phyloP scores from a whole-genome alignment of 208 protist genomes.

The Leishmania major region DNA sequence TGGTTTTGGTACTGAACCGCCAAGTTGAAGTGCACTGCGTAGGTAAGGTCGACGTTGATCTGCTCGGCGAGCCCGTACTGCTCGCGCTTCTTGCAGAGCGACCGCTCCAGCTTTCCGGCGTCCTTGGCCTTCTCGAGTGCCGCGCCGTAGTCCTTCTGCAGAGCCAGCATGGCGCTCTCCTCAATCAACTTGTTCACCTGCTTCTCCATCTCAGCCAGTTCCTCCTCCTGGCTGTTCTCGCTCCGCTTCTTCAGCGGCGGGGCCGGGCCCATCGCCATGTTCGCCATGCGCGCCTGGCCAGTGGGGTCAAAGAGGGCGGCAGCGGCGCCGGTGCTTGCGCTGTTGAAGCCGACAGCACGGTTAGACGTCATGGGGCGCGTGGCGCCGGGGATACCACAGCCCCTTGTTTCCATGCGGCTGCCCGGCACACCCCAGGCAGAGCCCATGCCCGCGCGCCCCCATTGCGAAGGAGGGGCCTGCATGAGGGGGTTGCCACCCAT shows the following conservation, averaged over 20 bases:
- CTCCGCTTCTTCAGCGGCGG: conserved; percentile 91
- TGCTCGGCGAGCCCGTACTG: conserved; percentile 87
- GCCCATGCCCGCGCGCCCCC: conserved; percentile 61
- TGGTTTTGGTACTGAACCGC: conserved; percentile 96
- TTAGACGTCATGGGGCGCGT: conserved; percentile 94
- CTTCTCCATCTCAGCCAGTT: conserved; percentile 92
- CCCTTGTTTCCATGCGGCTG: conserved; percentile 71
- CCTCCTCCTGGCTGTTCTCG: conserved; percentile 93
- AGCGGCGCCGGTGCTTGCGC: conserved; percentile 27
- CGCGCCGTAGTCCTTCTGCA: conserved; percentile 84
- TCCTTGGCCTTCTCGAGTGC: conserved; percentile 97
- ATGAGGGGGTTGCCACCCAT: conserved; percentile 72
- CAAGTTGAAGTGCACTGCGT: conserved; percentile 96
- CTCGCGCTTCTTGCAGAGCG: conserved; percentile 92
- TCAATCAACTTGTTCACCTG: conserved; percentile 95
- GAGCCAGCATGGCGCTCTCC: conserved; percentile 90
- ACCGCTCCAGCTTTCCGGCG: conserved; percentile 92
- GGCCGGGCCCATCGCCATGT: conserved; percentile 80
- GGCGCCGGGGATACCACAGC: conserved; percentile 48
- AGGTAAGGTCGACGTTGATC: conserved; percentile 97
- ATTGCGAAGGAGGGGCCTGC: conserved; percentile 83
- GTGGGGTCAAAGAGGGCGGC: conserved; percentile 84
- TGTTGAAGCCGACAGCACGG: conserved; percentile 89
- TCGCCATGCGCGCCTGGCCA: conserved; percentile 60
- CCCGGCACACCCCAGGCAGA: conserved; percentile 72